Base-by-base conservation (phyloP, 1,139 yeast species). In the Pichia sp. region DNA sequence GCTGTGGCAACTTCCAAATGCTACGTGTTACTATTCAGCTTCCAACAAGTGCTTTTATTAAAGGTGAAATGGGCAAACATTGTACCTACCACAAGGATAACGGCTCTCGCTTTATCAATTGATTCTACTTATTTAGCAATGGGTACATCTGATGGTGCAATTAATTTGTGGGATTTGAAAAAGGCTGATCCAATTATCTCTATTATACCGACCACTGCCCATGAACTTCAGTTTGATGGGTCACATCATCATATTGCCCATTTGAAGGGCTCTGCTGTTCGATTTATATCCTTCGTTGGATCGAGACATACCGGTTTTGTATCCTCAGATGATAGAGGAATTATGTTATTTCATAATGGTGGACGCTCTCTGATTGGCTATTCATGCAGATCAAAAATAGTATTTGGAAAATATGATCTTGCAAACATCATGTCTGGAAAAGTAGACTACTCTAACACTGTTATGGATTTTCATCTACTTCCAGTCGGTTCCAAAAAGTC, bases 1-100 rank as follows among this genome's bases (percentile, higher is more conserved):
- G 81, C 80, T 0, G 64, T 88, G 11, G 95, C 90, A 2, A 87
- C 95, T 0, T 63, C 76, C 1, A 75, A 75, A 49, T 92, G 92
- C 1, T 71, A 67, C 48, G 74, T 87, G 0, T 67, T 86, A 15
- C 73, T 84, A 1, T 88, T 85, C 67, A 85, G 82, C 63, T 86
- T 84, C 61, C 77, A 76, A 49, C 95, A 88, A 67, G 47, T 51
- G 2, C 43, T 63, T 0, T 38, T 59, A 1, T 45, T 45, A 3
- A 57, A 54, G 8, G 23, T 63, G 0, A 76, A 51, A 30, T 23
- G 56, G 13, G 8, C 41, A 16, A 26, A 52, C 45, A 10, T 42
- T 10, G 30, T 31, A 60, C 69, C 42, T 60, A 64, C 10, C 58
- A 61, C 36, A 56, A 62, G 32, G 65, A 66, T 15, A 44, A 66